These are phyloP conservation scores for Paramarasmius palmivorus DNA, from an alignment of 1,284 basidiomycete species.

Conservation along the genomic window DNA sequence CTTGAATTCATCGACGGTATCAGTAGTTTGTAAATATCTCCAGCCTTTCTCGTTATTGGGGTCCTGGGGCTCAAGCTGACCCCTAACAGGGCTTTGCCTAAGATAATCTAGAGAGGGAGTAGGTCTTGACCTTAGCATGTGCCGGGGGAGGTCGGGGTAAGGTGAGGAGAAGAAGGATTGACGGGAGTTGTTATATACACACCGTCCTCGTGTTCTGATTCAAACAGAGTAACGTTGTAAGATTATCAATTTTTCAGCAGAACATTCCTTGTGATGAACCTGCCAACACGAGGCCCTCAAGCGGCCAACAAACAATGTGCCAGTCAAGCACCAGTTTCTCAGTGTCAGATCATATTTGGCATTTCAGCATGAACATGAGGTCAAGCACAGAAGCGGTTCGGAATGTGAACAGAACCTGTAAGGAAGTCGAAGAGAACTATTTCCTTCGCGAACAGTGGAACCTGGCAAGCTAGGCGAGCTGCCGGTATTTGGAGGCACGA, in stretches of 20 bases:
- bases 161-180: slow-evolving; percentile 12
- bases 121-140: slow-evolving; percentile 19
- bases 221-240: neutral
- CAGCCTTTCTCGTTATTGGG: slow-evolving; percentile 55
- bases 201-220: neutral
- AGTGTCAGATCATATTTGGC: too few species aligned
- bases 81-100: slow-evolving; percentile 64
- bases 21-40: slow-evolving; percentile 72
- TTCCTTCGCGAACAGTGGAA: too few species aligned
- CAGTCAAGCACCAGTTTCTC: too few species aligned
- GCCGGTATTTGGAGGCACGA: too few species aligned
- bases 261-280: neutral
- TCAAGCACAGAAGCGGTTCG: too few species aligned
- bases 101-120: slow-evolving; percentile 49
- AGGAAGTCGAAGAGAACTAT: too few species aligned
- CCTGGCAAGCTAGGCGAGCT: too few species aligned
- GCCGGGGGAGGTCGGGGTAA: slow-evolving; percentile 21
- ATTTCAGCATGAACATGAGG: too few species aligned
- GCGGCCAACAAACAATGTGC: too few species aligned
- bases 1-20: slow-evolving; percentile 72
- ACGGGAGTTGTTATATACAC: slow-evolving; percentile 6
- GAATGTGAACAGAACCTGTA: too few species aligned
- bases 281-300: neutral
- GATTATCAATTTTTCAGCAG: neutral
- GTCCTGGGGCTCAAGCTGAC: slow-evolving; percentile 67